phyloP scores from a whole-genome alignment of 1,284 basidiomycete genomes.

The Moesziomyces antarcticus region DNA sequence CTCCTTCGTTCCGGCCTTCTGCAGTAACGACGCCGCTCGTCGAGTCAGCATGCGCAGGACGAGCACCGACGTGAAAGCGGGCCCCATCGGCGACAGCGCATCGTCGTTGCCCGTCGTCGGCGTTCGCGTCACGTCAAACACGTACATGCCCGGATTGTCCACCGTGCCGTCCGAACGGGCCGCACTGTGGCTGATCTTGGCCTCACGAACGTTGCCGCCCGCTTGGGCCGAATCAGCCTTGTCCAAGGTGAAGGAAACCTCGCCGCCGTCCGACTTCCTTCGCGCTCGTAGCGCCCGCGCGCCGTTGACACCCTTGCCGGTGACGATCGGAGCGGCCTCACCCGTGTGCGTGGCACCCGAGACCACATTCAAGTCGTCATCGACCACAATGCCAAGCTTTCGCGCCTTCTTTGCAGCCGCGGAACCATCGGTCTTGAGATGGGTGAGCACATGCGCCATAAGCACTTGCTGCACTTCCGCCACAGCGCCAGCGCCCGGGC shows the following conservation, averaged over 20 bases:
- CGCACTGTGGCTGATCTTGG: constrained; percentile 10
- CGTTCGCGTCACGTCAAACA: constrained; percentile 61
- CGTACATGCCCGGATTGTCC: constrained; percentile 56
- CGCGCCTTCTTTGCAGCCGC: neutral
- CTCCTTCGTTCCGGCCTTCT: constrained; percentile 46
- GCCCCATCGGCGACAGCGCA: constrained; percentile 53
- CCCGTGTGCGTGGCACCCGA: constrained; percentile 30
- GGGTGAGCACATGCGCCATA: constrained; percentile 47
- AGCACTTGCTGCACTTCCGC: constrained; percentile 19
- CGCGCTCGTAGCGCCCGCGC: constrained; percentile 27
- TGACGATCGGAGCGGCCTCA: constrained; percentile 21
- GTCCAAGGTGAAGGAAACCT: constrained; percentile 18
- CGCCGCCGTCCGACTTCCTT: constrained; percentile 27
- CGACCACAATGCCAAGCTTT: constrained; percentile 20
- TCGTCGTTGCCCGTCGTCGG: constrained; percentile 54
- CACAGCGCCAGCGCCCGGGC: constrained; percentile 1
- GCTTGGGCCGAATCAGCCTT: constrained; percentile 4
- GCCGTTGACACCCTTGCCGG: constrained; percentile 16
- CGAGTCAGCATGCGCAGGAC: constrained; percentile 61
- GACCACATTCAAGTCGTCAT: constrained; percentile 27
- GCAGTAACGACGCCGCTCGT: constrained; percentile 45
- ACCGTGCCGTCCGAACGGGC: constrained; percentile 49
- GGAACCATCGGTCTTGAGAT: constrained; percentile 24
- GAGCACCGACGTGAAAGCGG: constrained; percentile 55
- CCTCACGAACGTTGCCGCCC: constrained; percentile 14